Evolutionary conservation across 371 early-diverging fungal species (phyloP), one percentile per base, ranked within the genome.

Genomic region (Syncephalastrum contaminatum): DNA sequence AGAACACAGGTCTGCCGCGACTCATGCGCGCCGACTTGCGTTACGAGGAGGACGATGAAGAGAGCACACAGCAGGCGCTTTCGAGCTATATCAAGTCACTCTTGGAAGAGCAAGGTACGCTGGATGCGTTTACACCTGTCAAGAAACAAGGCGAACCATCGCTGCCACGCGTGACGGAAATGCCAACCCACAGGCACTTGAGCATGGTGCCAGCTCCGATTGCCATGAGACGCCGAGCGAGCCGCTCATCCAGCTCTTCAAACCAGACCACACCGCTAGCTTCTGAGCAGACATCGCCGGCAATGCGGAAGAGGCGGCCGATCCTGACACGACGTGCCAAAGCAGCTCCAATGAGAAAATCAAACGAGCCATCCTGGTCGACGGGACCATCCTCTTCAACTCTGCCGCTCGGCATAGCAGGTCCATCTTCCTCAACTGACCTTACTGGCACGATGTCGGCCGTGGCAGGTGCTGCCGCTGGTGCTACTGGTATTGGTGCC

Each of bases 1-100:
- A 70, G 42, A 76, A 68, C 20, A 76, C 73, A 30, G 77, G 73
- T 39, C 55, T 76, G 43, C 40, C 69, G 3, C 62, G 69, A 19
- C 39, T 76, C 2, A 76, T 76, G 77, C 71, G 77, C 4, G 77
- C 70, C 1, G 77, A 76, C 46, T 47, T 76, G 0, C 64, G 64
- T 4, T 72, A 70, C 47, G 61, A 68, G n/a, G 25, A 22, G 4
- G 53, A 30, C 1, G 43, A 53, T 7, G 39, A 39, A 22, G 41
- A 51, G 3, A 42, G 48, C 10, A 43, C 42, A 3, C 56, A 47
- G 51, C 70, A 57, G 47, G n/a, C 6, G 15, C 52, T 76, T 48
- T 70, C 73, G 1, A 54, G 50, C 13, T 76, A 63, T 36, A 39
- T 73, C 1, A 64, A 70, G n/a, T 19, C 56, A 6, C 43, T 66